A percentile compares a stretch with the other conserved stretches of the same genome.
Evolutionary conservation across 176 grass and related monocot species (phyloP).

Genomic region (Saccharum officinarum): DNA sequence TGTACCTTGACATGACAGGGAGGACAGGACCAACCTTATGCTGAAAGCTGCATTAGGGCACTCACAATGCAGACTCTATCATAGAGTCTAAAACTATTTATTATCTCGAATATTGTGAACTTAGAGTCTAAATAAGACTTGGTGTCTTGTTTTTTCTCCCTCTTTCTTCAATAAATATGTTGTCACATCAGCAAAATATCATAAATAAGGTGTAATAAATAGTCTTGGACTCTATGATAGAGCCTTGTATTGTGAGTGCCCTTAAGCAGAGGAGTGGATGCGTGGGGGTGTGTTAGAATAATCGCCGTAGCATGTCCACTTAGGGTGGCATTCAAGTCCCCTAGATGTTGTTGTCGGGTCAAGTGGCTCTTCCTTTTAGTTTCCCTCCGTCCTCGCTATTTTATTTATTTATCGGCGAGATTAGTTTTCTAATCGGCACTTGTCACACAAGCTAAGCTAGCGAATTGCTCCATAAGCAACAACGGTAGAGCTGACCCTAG

Average conservation of each 20-base stretch:
- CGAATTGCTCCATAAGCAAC: not conserved
- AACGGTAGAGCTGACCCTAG: constrained; percentile 26
- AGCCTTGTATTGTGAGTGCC: too few relatives aligned
- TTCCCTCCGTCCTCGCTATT: not conserved
- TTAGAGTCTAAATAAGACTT: too few relatives aligned
- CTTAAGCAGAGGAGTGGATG: constrained; percentile 11
- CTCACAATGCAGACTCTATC: too few relatives aligned
- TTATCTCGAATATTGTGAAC: too few relatives aligned
- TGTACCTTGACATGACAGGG: constrained; percentile 46
- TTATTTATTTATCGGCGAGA: not conserved
- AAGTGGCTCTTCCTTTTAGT: constrained; percentile 12
- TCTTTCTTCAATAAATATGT: too few relatives aligned
- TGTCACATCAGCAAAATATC: too few relatives aligned
- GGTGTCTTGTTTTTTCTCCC: too few relatives aligned
- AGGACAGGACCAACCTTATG: constrained; percentile 37
- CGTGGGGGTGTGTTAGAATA: constrained; percentile 51
- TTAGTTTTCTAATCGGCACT: constrained; percentile 18
- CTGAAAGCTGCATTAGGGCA: constrained; percentile 49
- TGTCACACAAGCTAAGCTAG: constrained; percentile 18
- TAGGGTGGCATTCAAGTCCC: constrained; percentile 58
- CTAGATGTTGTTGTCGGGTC: constrained; percentile 52
- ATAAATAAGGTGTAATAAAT: too few relatives aligned
- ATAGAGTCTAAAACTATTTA: too few relatives aligned
- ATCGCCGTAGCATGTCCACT: constrained; percentile 39
- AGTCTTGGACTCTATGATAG: too few relatives aligned